phyloP scores from a whole-genome alignment of 192 early-diverging fungal species.

The Backusella luteola region DNA sequence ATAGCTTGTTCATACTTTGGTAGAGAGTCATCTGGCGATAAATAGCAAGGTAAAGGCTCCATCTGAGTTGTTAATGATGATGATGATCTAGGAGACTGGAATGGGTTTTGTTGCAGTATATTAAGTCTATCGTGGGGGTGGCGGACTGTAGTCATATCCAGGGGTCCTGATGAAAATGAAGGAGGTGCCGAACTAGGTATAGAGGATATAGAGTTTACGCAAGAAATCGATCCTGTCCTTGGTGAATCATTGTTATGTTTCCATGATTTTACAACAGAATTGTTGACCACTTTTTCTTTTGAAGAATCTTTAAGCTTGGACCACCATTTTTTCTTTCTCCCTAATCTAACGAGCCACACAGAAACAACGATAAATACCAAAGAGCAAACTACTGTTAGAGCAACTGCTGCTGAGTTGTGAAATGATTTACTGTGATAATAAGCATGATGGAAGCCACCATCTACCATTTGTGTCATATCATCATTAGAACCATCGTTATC shows the following conservation, averaged over 20 bases:
- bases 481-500: background rate
- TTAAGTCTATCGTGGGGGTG: background rate
- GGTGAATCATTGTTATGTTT: background rate
- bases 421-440: background rate
- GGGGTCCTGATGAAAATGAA: slow-evolving; percentile 13
- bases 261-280: background rate
- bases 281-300: background rate
- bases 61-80: background rate
- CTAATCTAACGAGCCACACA: background rate
- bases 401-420: background rate
- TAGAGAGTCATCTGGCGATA: slow-evolving; percentile 3
- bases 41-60: slow-evolving; percentile 15
- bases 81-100: background rate
- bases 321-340: background rate
- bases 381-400: background rate
- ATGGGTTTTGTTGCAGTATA: background rate
- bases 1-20: slow-evolving; percentile 29
- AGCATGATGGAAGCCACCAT: background rate
- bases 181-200: slow-evolving; percentile 18
- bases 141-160: background rate
- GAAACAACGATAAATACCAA: background rate
- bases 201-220: slow-evolving; percentile 1
- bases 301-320: background rate
- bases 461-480: background rate
- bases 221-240: background rate